These are phyloP conservation scores for Cantharellus cinnabarinus DNA, from an alignment of 768 basidiomycete species.

Conservation along the genomic window DNA sequence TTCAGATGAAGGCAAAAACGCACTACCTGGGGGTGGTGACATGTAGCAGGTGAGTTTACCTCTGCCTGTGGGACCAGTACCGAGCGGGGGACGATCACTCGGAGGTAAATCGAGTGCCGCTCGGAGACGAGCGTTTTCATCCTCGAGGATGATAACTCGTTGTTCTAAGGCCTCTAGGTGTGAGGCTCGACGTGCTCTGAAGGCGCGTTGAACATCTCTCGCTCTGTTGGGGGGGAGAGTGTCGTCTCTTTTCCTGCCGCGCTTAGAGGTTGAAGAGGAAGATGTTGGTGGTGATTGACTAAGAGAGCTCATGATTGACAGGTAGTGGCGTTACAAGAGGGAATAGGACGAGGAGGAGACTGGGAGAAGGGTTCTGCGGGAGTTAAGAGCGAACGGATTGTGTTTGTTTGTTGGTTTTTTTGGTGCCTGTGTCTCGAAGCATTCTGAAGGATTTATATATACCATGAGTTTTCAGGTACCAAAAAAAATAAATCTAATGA, in stretches of 20 bases:
- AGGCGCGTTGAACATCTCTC: constrained; percentile 74
- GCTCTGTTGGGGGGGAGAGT: constrained; percentile 62
- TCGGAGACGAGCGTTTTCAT: constrained; percentile 58
- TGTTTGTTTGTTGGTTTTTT: too few relatives aligned
- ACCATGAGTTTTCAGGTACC: too few relatives aligned
- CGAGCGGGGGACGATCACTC: constrained; percentile 47
- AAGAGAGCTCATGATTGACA: not conserved
- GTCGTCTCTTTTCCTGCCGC: constrained; percentile 69
- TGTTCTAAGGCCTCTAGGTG: constrained; percentile 70
- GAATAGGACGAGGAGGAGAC: not conserved
- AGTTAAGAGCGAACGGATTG: too few relatives aligned
- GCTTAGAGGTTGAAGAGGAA: constrained; percentile 30
- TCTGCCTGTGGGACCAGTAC: constrained; percentile 74
- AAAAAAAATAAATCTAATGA: too few relatives aligned
- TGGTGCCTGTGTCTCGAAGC: too few relatives aligned
- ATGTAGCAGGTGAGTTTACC: constrained; percentile 26
- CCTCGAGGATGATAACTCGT: constrained; percentile 64
- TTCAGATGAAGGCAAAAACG: not conserved
- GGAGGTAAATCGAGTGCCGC: constrained; percentile 53
- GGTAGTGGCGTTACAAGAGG: not conserved
- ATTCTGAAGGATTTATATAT: too few relatives aligned
- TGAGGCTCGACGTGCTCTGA: constrained; percentile 71
- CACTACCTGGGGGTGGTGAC: not conserved
- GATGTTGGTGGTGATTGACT: not conserved
- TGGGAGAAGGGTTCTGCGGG: not conserved